Percentiles rank a stretch among this genome's conserved stretches.
Conservation (phyloP, 495 filamentous ascomycete genomes). For the Bathelium albidoporum region DNA sequence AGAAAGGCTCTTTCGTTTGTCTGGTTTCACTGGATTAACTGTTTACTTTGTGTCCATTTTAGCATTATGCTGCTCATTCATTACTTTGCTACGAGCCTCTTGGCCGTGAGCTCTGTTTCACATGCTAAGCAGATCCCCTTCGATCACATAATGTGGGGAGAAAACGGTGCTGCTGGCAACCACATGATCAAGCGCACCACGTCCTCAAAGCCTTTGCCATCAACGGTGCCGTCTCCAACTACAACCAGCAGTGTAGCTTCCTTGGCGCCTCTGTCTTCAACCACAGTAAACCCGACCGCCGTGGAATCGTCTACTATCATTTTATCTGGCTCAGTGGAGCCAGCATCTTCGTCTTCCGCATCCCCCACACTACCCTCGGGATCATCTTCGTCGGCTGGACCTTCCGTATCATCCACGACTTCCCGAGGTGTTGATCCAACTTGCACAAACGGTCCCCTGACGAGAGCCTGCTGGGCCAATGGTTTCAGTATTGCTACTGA, state of each 20-base stretch:
- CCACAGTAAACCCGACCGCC: too few species aligned
- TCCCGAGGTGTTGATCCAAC: not conserved
- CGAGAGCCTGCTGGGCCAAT: constrained; percentile 20
- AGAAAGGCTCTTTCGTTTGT: not conserved
- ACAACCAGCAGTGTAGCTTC: not conserved
- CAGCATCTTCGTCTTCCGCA: not conserved
- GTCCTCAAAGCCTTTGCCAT: not conserved
- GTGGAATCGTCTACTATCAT: not conserved
- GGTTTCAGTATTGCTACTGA: constrained; percentile 21
- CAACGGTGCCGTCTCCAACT: not conserved
- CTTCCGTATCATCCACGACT: not conserved
- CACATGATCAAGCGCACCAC: not conserved
- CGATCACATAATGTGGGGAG: not conserved
- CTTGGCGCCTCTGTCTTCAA: not conserved
- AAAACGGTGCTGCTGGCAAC: not conserved
- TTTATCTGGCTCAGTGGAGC: not conserved
- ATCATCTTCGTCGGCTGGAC: too few species aligned
- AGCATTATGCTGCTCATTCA: not conserved
- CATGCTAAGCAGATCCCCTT: not conserved
- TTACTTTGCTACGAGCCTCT: not conserved
- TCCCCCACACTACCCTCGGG: not conserved
- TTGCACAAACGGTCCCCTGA: constrained; percentile 18
- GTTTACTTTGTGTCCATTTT: not conserved
- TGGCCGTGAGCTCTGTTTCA: not conserved
- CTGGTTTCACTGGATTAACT: not conserved